Evolutionary conservation across 192 early-diverging fungal species (phyloP).

Genomic region (Pilobolus umbonatus): DNA sequence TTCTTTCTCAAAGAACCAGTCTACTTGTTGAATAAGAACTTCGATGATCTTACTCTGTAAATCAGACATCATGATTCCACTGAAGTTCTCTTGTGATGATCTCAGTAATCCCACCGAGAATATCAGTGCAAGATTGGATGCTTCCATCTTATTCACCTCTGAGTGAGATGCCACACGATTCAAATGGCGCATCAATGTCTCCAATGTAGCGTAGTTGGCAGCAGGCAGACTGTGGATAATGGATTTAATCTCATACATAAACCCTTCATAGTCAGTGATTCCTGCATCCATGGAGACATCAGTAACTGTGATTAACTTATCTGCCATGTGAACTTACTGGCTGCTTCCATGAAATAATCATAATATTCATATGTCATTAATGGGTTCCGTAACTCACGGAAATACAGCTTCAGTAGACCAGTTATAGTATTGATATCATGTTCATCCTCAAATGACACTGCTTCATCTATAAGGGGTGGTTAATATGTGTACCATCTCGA

Average conservation of each 20-base stretch:
- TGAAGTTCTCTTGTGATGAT: slow-evolving; percentile 45
- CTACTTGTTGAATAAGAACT: slow-evolving; percentile 62
- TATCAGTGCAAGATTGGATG: slow-evolving; percentile 85
- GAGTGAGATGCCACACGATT: slow-evolving; percentile 60
- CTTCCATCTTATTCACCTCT: slow-evolving; percentile 82
- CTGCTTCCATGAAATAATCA: slow-evolving; percentile 63
- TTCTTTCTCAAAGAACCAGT: slow-evolving; percentile 51
- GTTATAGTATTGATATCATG: slow-evolving; percentile 69
- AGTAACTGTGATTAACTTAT: background rate
- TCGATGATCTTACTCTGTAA: slow-evolving; percentile 68
- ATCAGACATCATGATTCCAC: slow-evolving; percentile 63
- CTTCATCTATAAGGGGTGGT: slow-evolving; percentile 16
- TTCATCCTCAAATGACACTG: slow-evolving; percentile 33
- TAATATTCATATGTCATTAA: slow-evolving; percentile 69
- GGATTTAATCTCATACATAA: slow-evolving; percentile 62
- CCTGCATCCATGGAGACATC: background rate
- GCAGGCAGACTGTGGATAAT: slow-evolving; percentile 62
- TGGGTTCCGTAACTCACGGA: slow-evolving; percentile 67
- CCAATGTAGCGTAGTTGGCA: slow-evolving; percentile 53
- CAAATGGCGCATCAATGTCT: slow-evolving; percentile 62
- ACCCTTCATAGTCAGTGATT: slow-evolving; percentile 61
- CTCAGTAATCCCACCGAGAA: slow-evolving; percentile 80
- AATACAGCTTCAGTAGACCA: slow-evolving; percentile 69
- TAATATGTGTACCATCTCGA: background rate
- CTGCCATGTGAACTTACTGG: slow-evolving; percentile 28